These are phyloP conservation scores for Grosmannia clavigera DNA, from an alignment of 2,329 filamentous ascomycete genomes.

Conservation along the genomic window DNA sequence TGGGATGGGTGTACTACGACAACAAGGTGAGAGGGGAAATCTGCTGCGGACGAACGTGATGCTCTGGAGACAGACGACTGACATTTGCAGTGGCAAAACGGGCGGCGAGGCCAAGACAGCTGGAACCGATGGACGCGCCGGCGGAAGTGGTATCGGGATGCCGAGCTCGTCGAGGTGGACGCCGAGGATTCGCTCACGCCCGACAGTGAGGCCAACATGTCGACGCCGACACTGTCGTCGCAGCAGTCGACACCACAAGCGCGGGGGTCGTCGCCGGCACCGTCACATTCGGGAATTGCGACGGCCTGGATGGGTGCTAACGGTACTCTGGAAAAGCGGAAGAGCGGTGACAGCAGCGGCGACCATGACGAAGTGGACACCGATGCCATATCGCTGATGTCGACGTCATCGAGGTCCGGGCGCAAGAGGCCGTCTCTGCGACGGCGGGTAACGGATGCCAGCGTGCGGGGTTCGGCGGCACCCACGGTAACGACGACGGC, in stretches of 20 bases:
- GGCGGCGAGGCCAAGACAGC: slow-evolving; percentile 70
- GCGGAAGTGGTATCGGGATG: slow-evolving; percentile 92
- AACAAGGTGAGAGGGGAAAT: slow-evolving; percentile 58
- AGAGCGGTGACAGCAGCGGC: slow-evolving; percentile 2
- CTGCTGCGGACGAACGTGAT: neutral
- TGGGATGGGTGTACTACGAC: slow-evolving; percentile 96
- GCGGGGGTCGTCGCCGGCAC: slow-evolving; percentile 5
- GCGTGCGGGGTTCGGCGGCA: slow-evolving; percentile 18
- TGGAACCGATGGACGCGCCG: slow-evolving; percentile 92
- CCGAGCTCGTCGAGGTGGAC: slow-evolving; percentile 73
- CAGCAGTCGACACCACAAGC: neutral
- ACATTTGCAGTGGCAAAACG: slow-evolving; percentile 65
- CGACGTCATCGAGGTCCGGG: slow-evolving; percentile 29
- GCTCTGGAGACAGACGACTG: neutral
- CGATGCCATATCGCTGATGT: slow-evolving; percentile 33
- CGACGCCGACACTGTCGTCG: neutral
- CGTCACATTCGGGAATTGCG: slow-evolving; percentile 5
- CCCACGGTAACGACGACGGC: slow-evolving; percentile 2
- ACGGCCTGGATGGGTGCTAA: neutral
- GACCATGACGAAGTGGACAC: slow-evolving; percentile 16
- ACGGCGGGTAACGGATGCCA: slow-evolving; percentile 22
- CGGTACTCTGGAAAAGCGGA: slow-evolving; percentile 6
- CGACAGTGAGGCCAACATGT: neutral
- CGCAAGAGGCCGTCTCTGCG: slow-evolving; percentile 28
- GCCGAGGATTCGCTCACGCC: slow-evolving; percentile 15